A percentile compares a stretch with the other conserved stretches of the same genome.
phyloP scores from a whole-genome alignment of 805 yeast genomes.

The Ascoidea rubescens region DNA sequence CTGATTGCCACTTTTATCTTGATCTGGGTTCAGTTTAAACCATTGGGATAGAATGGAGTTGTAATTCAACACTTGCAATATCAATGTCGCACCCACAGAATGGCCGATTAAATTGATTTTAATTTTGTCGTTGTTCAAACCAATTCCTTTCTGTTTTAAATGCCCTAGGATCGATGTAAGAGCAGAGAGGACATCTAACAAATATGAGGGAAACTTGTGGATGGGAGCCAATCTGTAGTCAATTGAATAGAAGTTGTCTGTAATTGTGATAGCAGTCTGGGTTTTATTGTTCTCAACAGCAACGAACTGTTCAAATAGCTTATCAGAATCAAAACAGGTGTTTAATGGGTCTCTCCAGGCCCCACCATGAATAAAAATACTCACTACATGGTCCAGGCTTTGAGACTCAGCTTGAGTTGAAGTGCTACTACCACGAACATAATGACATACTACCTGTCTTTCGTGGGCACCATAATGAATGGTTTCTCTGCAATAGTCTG shows the following conservation, averaged over 20 bases:
- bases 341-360: slow-evolving; percentile 70
- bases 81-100: slow-evolving; percentile 67
- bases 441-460: neutral
- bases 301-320: neutral
- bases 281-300: slow-evolving; percentile 6
- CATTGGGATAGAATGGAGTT: slow-evolving; percentile 4
- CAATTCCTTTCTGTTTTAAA: slow-evolving; percentile 7
- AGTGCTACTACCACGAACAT: neutral
- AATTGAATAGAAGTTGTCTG: slow-evolving; percentile 22
- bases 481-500: too few species aligned
- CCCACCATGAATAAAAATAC: slow-evolving; percentile 73
- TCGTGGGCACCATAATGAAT: neutral
- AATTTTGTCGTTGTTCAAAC: slow-evolving; percentile 14
- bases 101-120: slow-evolving; percentile 43
- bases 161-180: slow-evolving; percentile 12
- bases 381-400: slow-evolving; percentile 12
- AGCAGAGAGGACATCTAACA: slow-evolving; percentile 38
- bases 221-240: slow-evolving; percentile 61
- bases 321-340: slow-evolving; percentile 40
- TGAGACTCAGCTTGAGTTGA: neutral
- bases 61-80: slow-evolving; percentile 34
- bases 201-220: slow-evolving; percentile 45
- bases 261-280: slow-evolving; percentile 16
- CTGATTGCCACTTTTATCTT: slow-evolving; percentile 10
- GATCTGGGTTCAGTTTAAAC: slow-evolving; percentile 1